Percentiles rank a stretch among this genome's conserved stretches.
Evolutionary conservation across 306 rosid species (phyloP).

Genomic region (Astragalus glycyphyllos): DNA sequence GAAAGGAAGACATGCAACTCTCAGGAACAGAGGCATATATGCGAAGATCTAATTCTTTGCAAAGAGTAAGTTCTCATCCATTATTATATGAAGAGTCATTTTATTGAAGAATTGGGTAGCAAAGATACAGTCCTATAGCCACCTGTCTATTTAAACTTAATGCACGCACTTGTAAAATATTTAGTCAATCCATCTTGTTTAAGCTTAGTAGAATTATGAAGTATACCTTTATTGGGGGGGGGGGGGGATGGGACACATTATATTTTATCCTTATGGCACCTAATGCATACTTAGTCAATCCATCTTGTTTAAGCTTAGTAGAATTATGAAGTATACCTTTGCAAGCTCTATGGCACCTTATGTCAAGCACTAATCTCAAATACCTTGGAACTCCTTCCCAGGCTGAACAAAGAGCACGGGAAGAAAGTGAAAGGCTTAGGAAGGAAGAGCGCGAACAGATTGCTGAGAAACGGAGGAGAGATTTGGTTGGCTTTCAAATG

Average conservation of each 20-base stretch:
- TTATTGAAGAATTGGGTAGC: slow-evolving; percentile 8
- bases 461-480: slow-evolving; percentile 91
- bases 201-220: no score
- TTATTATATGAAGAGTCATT: not conserved
- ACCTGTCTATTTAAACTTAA: not conserved
- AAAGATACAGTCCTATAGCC: not conserved
- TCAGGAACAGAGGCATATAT: slow-evolving; percentile 90
- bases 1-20: slow-evolving; percentile 85
- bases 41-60: slow-evolving; percentile 89
- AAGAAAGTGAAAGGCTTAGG: slow-evolving; percentile 94
- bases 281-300: no score
- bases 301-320: no score
- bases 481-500: slow-evolving; percentile 64
- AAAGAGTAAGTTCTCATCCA: slow-evolving; percentile 68
- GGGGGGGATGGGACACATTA: no score
- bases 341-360: not conserved
- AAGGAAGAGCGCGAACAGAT: slow-evolving; percentile 89
- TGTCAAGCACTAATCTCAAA: slow-evolving; percentile 29
- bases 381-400: slow-evolving; percentile 39
- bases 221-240: no score
- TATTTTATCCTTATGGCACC: no score
- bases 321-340: no score
- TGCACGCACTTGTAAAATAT: not conserved
- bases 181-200: not conserved
- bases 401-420: slow-evolving; percentile 99